Conservation (phyloP, 2,329 filamentous ascomycete species). For the Aaosphaeria pasadenensis region DNA sequence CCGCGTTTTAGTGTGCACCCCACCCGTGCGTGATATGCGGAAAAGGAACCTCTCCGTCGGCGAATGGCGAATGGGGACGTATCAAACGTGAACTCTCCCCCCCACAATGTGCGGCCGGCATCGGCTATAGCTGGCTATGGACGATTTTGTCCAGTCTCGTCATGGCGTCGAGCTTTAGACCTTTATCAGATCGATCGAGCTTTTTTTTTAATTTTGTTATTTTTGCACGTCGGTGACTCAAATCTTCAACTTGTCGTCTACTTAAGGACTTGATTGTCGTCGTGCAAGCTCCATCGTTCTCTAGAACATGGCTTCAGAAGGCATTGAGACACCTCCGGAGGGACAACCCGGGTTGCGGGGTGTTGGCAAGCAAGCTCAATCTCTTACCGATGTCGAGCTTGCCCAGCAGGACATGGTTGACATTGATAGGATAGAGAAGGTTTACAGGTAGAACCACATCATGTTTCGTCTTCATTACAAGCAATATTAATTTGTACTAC, state of each 20-base stretch:
- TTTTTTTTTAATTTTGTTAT: neutral
- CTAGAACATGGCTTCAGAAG: constrained; percentile 19
- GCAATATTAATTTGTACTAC: constrained; percentile 21
- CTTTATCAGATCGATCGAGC: neutral
- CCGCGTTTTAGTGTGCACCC: too few relatives aligned
- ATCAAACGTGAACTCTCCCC: neutral
- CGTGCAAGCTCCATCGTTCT: neutral
- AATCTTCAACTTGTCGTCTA: neutral
- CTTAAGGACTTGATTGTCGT: neutral
- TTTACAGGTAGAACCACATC: constrained; percentile 32
- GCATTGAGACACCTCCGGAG: constrained; percentile 8
- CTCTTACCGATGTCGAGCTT: constrained; percentile 31
- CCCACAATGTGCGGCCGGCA: constrained; percentile 3
- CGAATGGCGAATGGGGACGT: constrained; percentile 6
- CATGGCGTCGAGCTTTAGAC: neutral
- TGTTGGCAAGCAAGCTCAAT: constrained; percentile 17
- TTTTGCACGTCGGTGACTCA: neutral
- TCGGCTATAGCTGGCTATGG: constrained; percentile 4
- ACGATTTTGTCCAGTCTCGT: neutral
- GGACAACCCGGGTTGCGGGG: neutral
- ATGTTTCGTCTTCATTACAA: neutral
- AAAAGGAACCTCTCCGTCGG: too few relatives aligned
- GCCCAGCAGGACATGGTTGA: constrained; percentile 25
- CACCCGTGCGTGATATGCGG: too few relatives aligned
- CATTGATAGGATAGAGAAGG: constrained; percentile 34